Conservation (phyloP, 306 rosid species). For the Fragaria nilgerrensis region DNA sequence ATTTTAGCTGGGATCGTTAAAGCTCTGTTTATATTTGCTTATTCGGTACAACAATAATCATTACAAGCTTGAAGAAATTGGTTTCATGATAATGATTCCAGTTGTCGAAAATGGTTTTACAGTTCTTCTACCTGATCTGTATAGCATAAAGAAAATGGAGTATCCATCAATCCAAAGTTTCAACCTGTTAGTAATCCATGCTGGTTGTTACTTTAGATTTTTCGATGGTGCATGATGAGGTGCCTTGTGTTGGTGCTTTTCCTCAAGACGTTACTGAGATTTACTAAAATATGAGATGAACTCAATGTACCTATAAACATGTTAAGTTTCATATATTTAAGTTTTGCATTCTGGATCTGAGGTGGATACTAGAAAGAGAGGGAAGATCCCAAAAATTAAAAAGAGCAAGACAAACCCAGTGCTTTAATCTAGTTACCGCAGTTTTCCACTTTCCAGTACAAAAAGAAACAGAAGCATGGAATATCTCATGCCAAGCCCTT, state of each 20-base stretch:
- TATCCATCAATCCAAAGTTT: not conserved
- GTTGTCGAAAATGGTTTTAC: not conserved
- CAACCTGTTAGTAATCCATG: not conserved
- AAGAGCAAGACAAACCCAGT: not conserved
- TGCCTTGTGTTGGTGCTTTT: not conserved
- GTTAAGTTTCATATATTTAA: not conserved
- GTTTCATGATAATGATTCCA: not conserved
- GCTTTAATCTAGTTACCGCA: not conserved
- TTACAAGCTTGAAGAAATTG: not conserved
- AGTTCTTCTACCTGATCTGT: not conserved
- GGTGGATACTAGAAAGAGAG: not conserved
- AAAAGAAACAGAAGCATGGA: not conserved
- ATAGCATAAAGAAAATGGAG: not conserved
- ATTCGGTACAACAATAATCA: not conserved
- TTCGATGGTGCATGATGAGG: not conserved
- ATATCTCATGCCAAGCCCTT: conserved; percentile 1
- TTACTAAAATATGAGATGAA: not conserved
- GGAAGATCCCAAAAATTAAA: not conserved
- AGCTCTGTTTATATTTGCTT: too few species aligned
- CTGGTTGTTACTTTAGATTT: not conserved
- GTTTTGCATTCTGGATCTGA: not conserved
- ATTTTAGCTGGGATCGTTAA: too few species aligned
- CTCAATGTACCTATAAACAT: not conserved
- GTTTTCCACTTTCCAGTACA: conserved; percentile 16
- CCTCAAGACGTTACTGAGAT: not conserved